phyloP scores from a whole-genome alignment of 495 filamentous ascomycete genomes.

The Penicillium maclennaniae region DNA sequence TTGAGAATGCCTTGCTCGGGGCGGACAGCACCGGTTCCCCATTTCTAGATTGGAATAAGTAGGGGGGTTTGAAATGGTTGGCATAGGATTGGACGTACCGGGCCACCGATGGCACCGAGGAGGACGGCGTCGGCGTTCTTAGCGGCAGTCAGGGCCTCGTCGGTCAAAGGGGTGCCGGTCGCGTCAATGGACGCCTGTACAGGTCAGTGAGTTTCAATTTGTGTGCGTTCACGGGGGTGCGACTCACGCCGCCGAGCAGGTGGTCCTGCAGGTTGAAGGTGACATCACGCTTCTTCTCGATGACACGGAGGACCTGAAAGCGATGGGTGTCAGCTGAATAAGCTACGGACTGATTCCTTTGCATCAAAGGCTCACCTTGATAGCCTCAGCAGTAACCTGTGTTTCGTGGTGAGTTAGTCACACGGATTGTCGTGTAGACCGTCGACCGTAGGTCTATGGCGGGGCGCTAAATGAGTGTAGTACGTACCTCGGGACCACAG shows the following conservation, averaged over 20 bases:
- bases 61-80: slow-evolving; percentile 1
- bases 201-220: neutral
- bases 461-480: neutral
- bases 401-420: slow-evolving; percentile 6
- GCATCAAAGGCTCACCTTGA: slow-evolving; percentile 62
- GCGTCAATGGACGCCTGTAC: slow-evolving; percentile 76
- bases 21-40: slow-evolving; percentile 84
- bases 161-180: slow-evolving; percentile 72
- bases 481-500: slow-evolving; percentile 84
- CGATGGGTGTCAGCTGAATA: slow-evolving; percentile 6
- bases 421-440: neutral
- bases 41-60: slow-evolving; percentile 58
- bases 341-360: slow-evolving; percentile 5
- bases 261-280: slow-evolving; percentile 91
- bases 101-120: slow-evolving; percentile 92
- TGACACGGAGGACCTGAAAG: slow-evolving; percentile 56
- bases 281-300: slow-evolving; percentile 66
- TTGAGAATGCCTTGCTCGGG: slow-evolving; percentile 92
- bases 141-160: slow-evolving; percentile 78
- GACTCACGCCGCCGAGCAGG: slow-evolving; percentile 85
- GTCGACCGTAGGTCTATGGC: slow-evolving; percentile 1
- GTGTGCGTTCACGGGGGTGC: neutral
- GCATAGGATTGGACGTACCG: slow-evolving; percentile 47
- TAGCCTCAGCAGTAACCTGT: slow-evolving; percentile 64
- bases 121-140: slow-evolving; percentile 90